Base-by-base conservation (phyloP, 805 yeast genomes). In the Cephaloascus albidus region DNA sequence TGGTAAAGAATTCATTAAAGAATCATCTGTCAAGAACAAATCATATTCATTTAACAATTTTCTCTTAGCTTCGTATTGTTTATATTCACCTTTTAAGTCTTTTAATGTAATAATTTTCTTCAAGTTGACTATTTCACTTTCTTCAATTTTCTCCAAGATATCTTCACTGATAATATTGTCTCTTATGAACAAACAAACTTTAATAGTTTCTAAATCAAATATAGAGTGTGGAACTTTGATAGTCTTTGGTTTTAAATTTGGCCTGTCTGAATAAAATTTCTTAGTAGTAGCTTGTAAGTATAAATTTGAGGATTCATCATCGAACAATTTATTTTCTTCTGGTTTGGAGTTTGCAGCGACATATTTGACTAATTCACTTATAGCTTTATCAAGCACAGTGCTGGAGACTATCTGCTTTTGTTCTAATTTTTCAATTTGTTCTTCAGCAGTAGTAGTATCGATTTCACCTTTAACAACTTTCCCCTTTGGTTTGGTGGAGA, bases 61-160 rank as follows among this genome's bases (percentile, higher is more conserved):
- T 57, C 97, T 79, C 58, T 88, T 80, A 43, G 88, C 81, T 60
- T 93, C 97, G 52, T 66, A 93, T n/a, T 85, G 76, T 63, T 87
- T 87, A 70, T 78, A 90, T 44, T 81, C 83, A 27, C 88, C 85
- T 58, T 86, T 86, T 46, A 93, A 69, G 48, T 87, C 83, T 36
- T 76, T 69, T 40, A 81, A 81, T 4, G 93, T 73, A 27, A 88
- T 69, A 40, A 89, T 78, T 50, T 73, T 71, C 18, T 58, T 41
- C 35, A 76, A 58, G 32, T 72, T 59, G 18, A 74, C 71, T 26
- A 75, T 62, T 17, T 63, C 49, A 28, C 61, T 69, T 31, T 58
- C 58, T 55, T 76, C 81, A 40, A 76, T 63, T 41, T 60, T 49
- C 40, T 64, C 68, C 42, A 75, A 53, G 38, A 66, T 57, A 20